Evolutionary conservation across 148 eudicot genomes (phyloP), one percentile per base, ranked within the genome.

Genomic region (Chenopodium quinoa): DNA sequence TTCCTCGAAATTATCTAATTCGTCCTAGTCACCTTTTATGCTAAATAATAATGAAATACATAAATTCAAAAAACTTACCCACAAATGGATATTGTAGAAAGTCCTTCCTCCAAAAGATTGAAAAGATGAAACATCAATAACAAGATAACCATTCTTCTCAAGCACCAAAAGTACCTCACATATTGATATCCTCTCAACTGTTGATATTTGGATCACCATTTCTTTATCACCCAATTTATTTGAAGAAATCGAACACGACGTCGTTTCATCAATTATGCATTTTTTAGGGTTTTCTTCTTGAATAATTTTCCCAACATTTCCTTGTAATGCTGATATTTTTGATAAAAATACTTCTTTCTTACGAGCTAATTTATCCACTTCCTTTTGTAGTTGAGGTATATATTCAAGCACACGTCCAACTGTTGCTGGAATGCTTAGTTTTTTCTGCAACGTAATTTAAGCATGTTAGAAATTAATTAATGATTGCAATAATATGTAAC

Each of bases 321-420:
- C 76, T 84, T 60, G 37, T 54, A 47, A 31, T 71, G 11, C 29
- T 2, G 78, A 76, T 17, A 37, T 63, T 71, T 71, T 87, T 70
- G 85, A 66, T 14, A 78, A 71, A 22, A 91, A 82, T 69, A 78
- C 83, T 75, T 91, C 90, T 78, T 91, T 93, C 80, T 80, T 84
- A 3, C 80, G 64, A 54, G 54, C 54, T 9, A 95, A 81, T 34
- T 80, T 79, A 19, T 87, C 90, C 66, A 93, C 89, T 86, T 95
- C 92, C 67, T 85, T 91, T 75, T 90, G 93, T 71, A 95, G 86
- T 67, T 95, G 92, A 0, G 97, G 98, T 83, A 92, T 92, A 87
- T 95, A 93, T 71, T 95, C 92, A 32, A 95, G 74, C 29, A 84
- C 96, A 1, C 86, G 81, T 20, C 90, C 83, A 9, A 95, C 88